Conservation (phyloP, 2,329 filamentous ascomycete genomes). For the Scortechinia acanthostroma region DNA sequence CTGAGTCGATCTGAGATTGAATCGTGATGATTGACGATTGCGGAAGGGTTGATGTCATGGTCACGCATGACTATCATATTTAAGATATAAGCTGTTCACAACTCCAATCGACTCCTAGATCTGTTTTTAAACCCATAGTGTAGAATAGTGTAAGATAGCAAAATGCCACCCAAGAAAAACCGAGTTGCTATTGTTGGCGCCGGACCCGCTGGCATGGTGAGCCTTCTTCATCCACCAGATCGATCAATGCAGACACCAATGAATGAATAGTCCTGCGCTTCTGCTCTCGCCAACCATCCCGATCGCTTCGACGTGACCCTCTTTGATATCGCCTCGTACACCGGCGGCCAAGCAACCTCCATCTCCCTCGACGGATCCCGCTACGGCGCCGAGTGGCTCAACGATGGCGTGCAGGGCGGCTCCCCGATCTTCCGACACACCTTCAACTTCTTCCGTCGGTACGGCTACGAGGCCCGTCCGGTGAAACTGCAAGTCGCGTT, state of each 20-base stretch:
- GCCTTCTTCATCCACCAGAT: constrained; percentile 2
- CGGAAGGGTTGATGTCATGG: too few species aligned
- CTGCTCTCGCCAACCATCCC: constrained; percentile 58
- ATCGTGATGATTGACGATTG: too few species aligned
- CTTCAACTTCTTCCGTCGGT: constrained; percentile 53
- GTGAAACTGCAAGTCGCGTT: constrained; percentile 58
- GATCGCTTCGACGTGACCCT: constrained; percentile 60
- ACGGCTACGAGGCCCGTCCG: constrained; percentile 45
- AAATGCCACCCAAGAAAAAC: constrained; percentile 17
- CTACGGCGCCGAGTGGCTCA: constrained; percentile 51
- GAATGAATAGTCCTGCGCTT: constrained; percentile 48
- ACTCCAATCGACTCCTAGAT: too few species aligned
- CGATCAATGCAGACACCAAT: constrained; percentile 2
- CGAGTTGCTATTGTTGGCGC: constrained; percentile 53
- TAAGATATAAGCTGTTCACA: too few species aligned
- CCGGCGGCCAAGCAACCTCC: constrained; percentile 53
- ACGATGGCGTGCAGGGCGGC: constrained; percentile 58
- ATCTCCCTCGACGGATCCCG: constrained; percentile 46
- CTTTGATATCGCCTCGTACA: constrained; percentile 47
- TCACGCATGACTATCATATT: too few species aligned
- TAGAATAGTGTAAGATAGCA: too few species aligned
- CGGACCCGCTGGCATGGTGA: constrained; percentile 54
- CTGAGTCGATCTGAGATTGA: too few species aligned
- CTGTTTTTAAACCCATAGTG: background rate
- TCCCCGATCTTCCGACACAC: constrained; percentile 62